Evolutionary conservation across 2,329 filamentous ascomycete genomes (phyloP), one percentile per base, ranked within the genome.

Genomic region (Sphaerulina populicola): DNA sequence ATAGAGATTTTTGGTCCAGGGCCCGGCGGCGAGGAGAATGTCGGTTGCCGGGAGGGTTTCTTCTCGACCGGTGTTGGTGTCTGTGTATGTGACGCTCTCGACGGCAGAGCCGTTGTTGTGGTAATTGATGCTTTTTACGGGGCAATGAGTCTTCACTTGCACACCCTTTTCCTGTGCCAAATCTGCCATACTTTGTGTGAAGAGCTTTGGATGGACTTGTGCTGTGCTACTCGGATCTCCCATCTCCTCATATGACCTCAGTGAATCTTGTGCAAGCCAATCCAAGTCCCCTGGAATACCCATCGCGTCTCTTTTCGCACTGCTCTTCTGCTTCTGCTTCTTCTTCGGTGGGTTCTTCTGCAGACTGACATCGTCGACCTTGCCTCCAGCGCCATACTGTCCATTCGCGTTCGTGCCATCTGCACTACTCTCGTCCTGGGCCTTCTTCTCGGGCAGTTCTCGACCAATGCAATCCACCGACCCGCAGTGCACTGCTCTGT

Each of bases 161-260:
- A 69, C 73, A 1, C 74, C 74, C 33, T 67, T 65, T 46, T 86
- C 79, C 50, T 78, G 72, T 0, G 91, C 89, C 10, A 96, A 75
- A 38, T 80, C 74, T 4, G 86, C 87, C 57, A 97, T 94, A 12
- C 82, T 77, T 0, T 81, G 91, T 0, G 93, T 97, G 65, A 98
- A 97, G 40, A 88, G 82, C 55, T 84, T 86, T 0, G 93, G 93
- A 63, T 98, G 91, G 2, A 97, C 91, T 69, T 98, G 93, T 0
- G 93, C 87, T 1, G 93, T 97, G 55, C 88, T 86, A 1, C 77
- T 78, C 0, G 82, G 80, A 2, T 81, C 83, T 2, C 88, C 88
- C 88, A 97, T 96, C 64, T 85, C 81, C 31, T 87, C 81, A 69
- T 94, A 97, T 15, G 75, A 74, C 47, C 73, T 72, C 18, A 94